A percentile compares a stretch with the other conserved stretches of the same genome.
These are phyloP conservation scores for Penicillium samsonianum DNA, from an alignment of 495 filamentous ascomycete species.

Conservation along the genomic window DNA sequence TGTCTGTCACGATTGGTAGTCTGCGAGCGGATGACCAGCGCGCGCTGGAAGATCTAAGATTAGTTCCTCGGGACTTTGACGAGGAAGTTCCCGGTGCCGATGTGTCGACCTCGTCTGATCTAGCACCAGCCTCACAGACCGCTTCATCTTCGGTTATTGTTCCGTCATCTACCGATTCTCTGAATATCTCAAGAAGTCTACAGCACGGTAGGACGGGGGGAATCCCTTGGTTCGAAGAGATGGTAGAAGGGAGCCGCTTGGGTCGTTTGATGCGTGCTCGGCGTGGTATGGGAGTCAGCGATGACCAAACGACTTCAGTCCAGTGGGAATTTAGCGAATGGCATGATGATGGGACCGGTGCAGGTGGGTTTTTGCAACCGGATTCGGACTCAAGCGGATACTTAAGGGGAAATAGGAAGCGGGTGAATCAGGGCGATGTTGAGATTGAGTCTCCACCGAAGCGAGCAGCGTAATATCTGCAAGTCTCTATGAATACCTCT, in stretches of 20 bases:
- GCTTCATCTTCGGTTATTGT: constrained; percentile 26
- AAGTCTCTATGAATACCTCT: background rate
- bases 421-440: constrained; percentile 23
- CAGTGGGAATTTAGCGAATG: constrained; percentile 88
- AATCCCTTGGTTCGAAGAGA: constrained; percentile 79
- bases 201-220: constrained; percentile 47
- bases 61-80: constrained; percentile 55
- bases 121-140: constrained; percentile 7
- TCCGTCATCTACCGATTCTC: constrained; percentile 21
- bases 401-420: constrained; percentile 40
- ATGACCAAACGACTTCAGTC: constrained; percentile 60
- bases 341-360: constrained; percentile 57
- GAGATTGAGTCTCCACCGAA: constrained; percentile 15
- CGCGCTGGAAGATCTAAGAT: constrained; percentile 65
- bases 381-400: constrained; percentile 22
- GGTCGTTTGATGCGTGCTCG: constrained; percentile 63
- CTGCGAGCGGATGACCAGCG: constrained; percentile 65
- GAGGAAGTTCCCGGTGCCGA: constrained; percentile 38
- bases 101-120: constrained; percentile 11
- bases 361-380: constrained; percentile 8
- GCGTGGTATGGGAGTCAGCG: constrained; percentile 53
- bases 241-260: constrained; percentile 72
- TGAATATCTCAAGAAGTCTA: constrained; percentile 27
- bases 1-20: constrained; percentile 73
- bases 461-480: constrained; percentile 8